Percentiles rank a stretch among this genome's conserved stretches.
Conservation (phyloP, 306 rosid genomes). For the Glycine latifolia region DNA sequence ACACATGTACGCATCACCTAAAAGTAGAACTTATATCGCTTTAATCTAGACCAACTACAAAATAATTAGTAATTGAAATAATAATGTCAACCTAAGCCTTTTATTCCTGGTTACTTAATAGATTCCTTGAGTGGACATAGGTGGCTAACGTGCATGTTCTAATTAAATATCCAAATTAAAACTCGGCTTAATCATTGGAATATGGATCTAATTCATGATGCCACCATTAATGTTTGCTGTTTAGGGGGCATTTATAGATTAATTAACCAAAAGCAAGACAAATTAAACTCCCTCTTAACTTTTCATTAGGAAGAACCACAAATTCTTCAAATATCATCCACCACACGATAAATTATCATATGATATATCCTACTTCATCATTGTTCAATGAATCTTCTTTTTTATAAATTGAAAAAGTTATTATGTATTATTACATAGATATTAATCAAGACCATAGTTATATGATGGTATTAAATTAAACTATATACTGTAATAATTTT, state of each 20-base stretch:
- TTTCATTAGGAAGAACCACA: background rate
- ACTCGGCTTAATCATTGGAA: slow-evolving; percentile 53
- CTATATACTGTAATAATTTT: no score
- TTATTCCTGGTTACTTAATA: background rate
- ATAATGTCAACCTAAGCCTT: slow-evolving; percentile 28
- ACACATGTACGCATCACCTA: slow-evolving; percentile 43
- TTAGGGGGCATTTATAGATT: slow-evolving; percentile 11
- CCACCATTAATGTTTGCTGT: slow-evolving; percentile 42
- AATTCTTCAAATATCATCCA: background rate
- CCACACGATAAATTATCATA: background rate
- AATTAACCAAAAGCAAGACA: slow-evolving; percentile 21
- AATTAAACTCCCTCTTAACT: background rate
- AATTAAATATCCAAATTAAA: slow-evolving; percentile 46
- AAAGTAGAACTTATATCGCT: slow-evolving; percentile 30
- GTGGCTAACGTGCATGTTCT: slow-evolving; percentile 53
- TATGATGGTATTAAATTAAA: background rate
- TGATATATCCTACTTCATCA: background rate
- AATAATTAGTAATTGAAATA: slow-evolving; percentile 14
- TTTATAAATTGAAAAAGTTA: no score
- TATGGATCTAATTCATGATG: slow-evolving; percentile 45
- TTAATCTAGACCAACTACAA: background rate
- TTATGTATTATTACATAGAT: background rate
- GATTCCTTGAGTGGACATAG: slow-evolving; percentile 45
- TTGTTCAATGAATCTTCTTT: no score
- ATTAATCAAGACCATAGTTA: background rate